Base-by-base conservation (phyloP, 352 stramenopile genomes). In the Phytophthora brassicae region DNA sequence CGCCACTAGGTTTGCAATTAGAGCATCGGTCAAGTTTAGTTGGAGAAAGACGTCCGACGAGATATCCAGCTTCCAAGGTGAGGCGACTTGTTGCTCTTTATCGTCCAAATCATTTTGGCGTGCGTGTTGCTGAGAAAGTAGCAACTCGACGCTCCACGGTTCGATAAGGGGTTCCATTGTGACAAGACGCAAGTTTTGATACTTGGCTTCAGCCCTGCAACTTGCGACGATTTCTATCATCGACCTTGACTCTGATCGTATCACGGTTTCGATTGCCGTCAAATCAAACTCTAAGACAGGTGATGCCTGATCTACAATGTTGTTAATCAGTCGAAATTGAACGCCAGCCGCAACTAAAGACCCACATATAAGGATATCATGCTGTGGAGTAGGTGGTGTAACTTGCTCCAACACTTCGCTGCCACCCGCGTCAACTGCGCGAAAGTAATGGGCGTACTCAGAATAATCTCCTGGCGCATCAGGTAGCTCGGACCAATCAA, bases 181-280 rank as follows among this genome's bases (percentile, higher is more conserved):
- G 19, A 95, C 79, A 16, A 96, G 64, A 41, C 88, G 86, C 26
- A 92, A 38, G 42, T 95, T 96, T 56, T 94, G 83, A 64, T 96
- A 96, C 72, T 81, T 90, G 6, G 82, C 84, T 49, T 96, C 84
- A 24, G 82, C 28, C 14, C 56, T 78, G 28, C 78, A 90, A 11
- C 56, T 72, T 17, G 68, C 66, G 12, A 56, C 55, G 3, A 75
- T 20, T 53, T 79, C 69, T 39, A 88, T 53, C 38, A 66, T 73
- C 12, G 64, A 67, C 17, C 68, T 73, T 4, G 57, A 72, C 39
- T 73, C 66, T 13, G 58, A 77, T 38, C 71, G 52, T 12, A 79
- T 31, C 35, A 61, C 29, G 23, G 85, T 14, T 23, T 74, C 62
- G 12, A 90, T 63, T 17, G 60, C 54, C 8, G 72, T 75, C n/a